Conservation (phyloP, 352 stramenopile genomes). For the Globisporangium canariense region DNA sequence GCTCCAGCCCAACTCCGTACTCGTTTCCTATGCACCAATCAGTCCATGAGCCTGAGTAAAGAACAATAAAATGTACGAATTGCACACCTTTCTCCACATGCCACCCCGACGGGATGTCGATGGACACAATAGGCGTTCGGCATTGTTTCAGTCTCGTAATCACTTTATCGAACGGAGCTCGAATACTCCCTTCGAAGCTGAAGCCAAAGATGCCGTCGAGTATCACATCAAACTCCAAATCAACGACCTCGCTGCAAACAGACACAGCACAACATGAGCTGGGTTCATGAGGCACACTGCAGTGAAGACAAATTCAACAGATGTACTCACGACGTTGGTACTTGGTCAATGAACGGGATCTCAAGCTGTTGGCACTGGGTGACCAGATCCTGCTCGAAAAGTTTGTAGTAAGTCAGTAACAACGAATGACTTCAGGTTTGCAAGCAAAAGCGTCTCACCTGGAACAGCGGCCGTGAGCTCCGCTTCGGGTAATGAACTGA, state of each 20-base stretch:
- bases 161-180: slow-evolving; percentile 90
- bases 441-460: slow-evolving; percentile 32
- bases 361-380: slow-evolving; percentile 73
- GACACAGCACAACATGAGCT: not conserved
- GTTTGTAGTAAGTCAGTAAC: not conserved
- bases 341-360: slow-evolving; percentile 75
- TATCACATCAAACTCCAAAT: slow-evolving; percentile 86
- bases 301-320: not conserved
- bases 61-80: not conserved
- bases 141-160: slow-evolving; percentile 66
- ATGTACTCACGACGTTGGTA: slow-evolving; percentile 28
- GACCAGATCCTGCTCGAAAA: slow-evolving; percentile 48
- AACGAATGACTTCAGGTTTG: not conserved
- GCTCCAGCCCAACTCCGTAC: slow-evolving; percentile 71
- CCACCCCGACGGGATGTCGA: slow-evolving; percentile 99
- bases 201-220: slow-evolving; percentile 99
- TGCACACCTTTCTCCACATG: slow-evolving; percentile 88
- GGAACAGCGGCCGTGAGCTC: slow-evolving; percentile 72
- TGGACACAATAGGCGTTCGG: slow-evolving; percentile 88
- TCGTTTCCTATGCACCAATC: slow-evolving; percentile 52
- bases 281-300: not conserved
- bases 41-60: not conserved
- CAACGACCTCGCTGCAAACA: slow-evolving; percentile 34
- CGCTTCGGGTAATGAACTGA: slow-evolving; percentile 95
- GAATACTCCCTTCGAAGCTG: slow-evolving; percentile 89